Evolutionary conservation across 2,329 filamentous ascomycete genomes (phyloP), one percentile per base, ranked within the genome.

Genomic region (Phaeosphaeriaceae sp.): DNA sequence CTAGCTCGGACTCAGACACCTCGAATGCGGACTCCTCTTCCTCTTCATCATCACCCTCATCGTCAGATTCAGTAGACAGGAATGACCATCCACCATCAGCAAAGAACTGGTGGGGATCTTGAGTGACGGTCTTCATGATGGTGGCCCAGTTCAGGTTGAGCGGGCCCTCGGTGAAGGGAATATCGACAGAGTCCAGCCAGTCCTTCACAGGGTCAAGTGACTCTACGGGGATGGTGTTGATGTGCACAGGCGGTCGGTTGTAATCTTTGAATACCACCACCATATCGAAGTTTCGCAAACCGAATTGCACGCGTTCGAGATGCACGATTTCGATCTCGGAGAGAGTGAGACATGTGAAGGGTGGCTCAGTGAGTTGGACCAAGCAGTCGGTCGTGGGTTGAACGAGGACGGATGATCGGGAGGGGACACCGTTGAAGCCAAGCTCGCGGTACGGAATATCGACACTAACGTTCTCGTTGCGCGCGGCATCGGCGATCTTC

Each of bases 201-300:
- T 99, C 96, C 79, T 98, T 98, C 66, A 99, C 94, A 53, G 92
- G 89, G 68, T 99, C 95, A 3, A 99, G 85, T 2, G 90, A 92
- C 75, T 99, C 95, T 22, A 99, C 92, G 0, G 95, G 96, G 63
- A 99, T 98, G 7, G 95, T 99, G 81, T 99, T 99, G 83, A 99
- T 90, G 78, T 99, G 95, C 56, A 90, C 91, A 1, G 94, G 94
- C 2, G 92, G 80, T n/a, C 93, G 88, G 53, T 91, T 88, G 79
- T 97, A 98, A 80, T 99, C 95, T 74, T 98, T 98, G 84, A 97
- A 98, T 40, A 99, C 91, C 73, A 98, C 93, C 20, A 99, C 95
- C 78, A 99, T 88, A 79, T 99, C 95, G 77, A 99, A 99, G 79
- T 99, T 99, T 84, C 98, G 97, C 61, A 99, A 85, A 33, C 95